Evolutionary conservation across 2,329 filamentous ascomycete species (phyloP), one percentile per base, ranked within the genome.

Genomic region (Penicillium corylophilum): DNA sequence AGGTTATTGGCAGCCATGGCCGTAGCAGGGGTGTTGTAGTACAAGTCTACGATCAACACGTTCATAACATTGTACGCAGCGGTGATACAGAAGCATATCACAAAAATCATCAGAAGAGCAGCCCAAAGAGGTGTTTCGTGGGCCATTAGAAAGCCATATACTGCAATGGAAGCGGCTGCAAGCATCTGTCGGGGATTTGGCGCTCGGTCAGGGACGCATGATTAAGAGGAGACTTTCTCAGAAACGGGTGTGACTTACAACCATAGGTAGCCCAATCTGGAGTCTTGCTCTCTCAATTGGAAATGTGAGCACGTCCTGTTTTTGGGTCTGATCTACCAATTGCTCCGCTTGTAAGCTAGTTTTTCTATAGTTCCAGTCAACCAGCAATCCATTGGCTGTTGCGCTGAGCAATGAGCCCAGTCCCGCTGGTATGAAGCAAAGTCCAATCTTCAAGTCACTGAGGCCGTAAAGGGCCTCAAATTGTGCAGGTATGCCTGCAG

Each of bases 341-440:
- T 78, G 77, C 46, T 75, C 77, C 1, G 87, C 86, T 38, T 24
- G 23, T 2, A 13, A n/a, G 35, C 29, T 23, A 15, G 84, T 78
- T 41, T 86, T 81, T 13, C 84, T 78, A 67, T 89, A 93, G 67
- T 91, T 90, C 78, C 82, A 84, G 67, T 89, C 86, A 40, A 88
- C 51, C 13, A 62, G 39, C n/a, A 51, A 24, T 8, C 59, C 67
- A 31, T 66, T 68, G 2, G 48, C 33, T 15, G 64, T 53, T 15
- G 63, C 57, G 24, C 62, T 64, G 33, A 59, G 24, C 9, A 70
- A 47, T 4, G 62, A 62, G 5, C 66, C 66, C 8, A 64, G 18
- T 1, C 65, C 65, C 26, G 61, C 60, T 1, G 66, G 65, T 29
- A 69, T 61, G 48, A 64, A 71, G 52, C 65, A 65, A 5, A 72